Conservation (phyloP, 257 asterid genomes). For the Przewalskia tangutica region DNA sequence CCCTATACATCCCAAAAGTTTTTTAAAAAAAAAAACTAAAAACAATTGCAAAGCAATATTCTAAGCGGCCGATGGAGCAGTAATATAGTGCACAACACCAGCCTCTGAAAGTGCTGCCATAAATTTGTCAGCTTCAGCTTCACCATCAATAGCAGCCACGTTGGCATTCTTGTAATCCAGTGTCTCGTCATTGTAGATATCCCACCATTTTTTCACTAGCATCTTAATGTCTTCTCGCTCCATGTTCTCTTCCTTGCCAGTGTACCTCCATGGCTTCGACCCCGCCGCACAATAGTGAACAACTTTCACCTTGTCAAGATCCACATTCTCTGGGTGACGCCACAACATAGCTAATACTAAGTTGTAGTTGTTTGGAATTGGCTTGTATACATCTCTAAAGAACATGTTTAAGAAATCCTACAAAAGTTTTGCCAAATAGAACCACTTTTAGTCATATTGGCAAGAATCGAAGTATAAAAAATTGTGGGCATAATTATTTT, state of each 20-base stretch:
- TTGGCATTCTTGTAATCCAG: not conserved
- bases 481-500: no score
- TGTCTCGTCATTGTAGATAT: not conserved
- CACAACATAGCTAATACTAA: constrained; percentile 3
- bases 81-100: not conserved
- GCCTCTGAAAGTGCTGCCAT: not conserved
- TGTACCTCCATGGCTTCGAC: constrained; percentile 4
- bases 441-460: no score
- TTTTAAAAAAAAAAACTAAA: not conserved
- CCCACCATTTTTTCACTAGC: constrained; percentile 3
- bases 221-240: constrained; percentile 2
- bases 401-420: constrained; percentile 1
- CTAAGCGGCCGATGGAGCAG: constrained; percentile 13
- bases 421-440: not conserved
- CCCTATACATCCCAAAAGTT: not conserved
- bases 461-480: no score
- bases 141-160: not conserved
- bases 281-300: constrained; percentile 6
- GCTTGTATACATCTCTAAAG: not conserved
- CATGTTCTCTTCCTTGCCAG: not conserved
- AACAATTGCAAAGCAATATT: not conserved
- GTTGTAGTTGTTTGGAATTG: not conserved
- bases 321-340: constrained; percentile 8
- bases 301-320: not conserved
- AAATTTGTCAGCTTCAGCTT: not conserved